Evolutionary conservation across 169 alveolate species (phyloP), one percentile per base, ranked within the genome.

Genomic region (Plasmodium coatneyi): DNA sequence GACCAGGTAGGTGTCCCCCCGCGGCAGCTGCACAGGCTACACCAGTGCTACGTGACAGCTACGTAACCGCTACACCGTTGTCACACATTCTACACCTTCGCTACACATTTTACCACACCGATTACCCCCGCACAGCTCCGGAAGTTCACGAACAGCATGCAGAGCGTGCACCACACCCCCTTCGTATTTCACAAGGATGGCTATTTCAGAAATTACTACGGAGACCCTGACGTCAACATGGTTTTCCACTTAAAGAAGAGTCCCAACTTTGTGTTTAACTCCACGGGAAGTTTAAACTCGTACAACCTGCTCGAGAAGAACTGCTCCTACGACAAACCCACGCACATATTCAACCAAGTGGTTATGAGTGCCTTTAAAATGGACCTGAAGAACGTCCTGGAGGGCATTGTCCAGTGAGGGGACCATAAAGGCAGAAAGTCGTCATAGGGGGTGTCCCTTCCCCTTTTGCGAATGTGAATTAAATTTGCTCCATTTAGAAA

Each of bases 221-320:
- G 97, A 0, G 98, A 96, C 56, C 97, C 98, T 0, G 98, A 97
- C 71, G 93, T 96, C 36, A 95, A 95, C 30, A 84, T 96, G 71
- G 81, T 95, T 22, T 92, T 93, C 28, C 96, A 97, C 32, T 43
- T 97, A 79, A 94, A 92, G 41, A 95, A 95, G n/a, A 92, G 92
- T 39, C 92, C 96, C 52, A 95, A 95, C 60, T 97, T 96, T 90
- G 95, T 96, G 71, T 97, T 97, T 78, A 79, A 80, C 49, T 96
- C 98, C 5, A 93, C 98, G 10, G 98, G 98, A 9, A 79, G 93
- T 3, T 34, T 54, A 14, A 96, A 93, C 28, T 80, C 96, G 34
- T 91, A 93, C 32, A 95, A 54, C 70, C 82, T 96, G 19, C 95
- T 95, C 49, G 52, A 84, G 71, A 93, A 82, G 49, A 72, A 92